Base-by-base conservation (phyloP, 495 filamentous ascomycete species). In the Penicillium malachiteum region DNA sequence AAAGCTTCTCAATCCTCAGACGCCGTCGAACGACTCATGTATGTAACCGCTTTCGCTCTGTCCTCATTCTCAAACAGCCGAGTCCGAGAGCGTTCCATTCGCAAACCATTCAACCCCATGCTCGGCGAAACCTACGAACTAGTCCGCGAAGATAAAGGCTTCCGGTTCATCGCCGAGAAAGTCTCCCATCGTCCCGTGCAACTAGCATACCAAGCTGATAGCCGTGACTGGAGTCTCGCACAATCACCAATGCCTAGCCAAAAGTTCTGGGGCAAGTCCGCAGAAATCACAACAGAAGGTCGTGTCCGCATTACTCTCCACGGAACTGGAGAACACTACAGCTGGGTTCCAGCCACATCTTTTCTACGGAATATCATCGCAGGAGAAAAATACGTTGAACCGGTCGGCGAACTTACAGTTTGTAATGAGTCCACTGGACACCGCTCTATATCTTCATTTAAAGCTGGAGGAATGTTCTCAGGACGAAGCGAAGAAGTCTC, bases 261-360 rank as follows among this genome's bases (percentile, higher is more conserved):
- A 66, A 97, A 97, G 60, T 98, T 98, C 77, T 98, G 94, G 94
- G 94, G 94, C 43, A 98, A 98, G 73, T 91, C 86, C 51, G 89
- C 89, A 14, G 94, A 98, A 71, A 81, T 98, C 55, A 90, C 85
- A 44, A 97, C 92, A 0, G 93, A 96, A 41, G 94, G 94, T 10
- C 87, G 90, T 17, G 85, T 88, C 9, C 82, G 91, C 17, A 74
- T 97, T 34, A 80, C 77, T 35, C 71, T 96, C 21, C 88, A 91
- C 62, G 76, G 77, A 11, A 82, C 71, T 0, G 84, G 87, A 43
- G 93, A 97, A 61, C 78, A 81, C 52, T 98, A 88, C 72, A 89
- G 84, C 66, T 97, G 90, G 88, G 85, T 79, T 21, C 79, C 86
- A 7, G 88, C 92, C 11, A 96, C 91, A 9, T 88, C 86, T 50